These are phyloP conservation scores for Mortierella sp. DNA, from an alignment of 371 early-diverging fungal genomes.

Conservation along the genomic window DNA sequence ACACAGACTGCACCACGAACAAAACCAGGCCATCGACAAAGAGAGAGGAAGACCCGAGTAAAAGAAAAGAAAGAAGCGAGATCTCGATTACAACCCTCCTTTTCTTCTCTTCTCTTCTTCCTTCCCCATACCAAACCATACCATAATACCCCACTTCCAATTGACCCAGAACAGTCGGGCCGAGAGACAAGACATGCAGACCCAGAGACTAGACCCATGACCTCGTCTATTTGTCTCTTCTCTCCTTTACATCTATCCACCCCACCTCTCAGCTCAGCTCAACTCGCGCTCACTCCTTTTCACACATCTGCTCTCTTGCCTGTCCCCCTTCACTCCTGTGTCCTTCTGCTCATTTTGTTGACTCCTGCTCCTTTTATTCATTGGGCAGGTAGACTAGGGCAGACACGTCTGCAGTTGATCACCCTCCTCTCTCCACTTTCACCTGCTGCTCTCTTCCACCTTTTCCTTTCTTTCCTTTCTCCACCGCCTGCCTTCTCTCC, in stretches of 20 bases:
- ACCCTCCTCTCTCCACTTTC: neutral
- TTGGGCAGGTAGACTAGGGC: neutral
- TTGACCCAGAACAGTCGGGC: constrained; percentile 6
- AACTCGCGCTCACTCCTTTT: neutral
- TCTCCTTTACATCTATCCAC: neutral
- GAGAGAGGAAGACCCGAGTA: neutral
- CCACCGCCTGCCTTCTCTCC: neutral
- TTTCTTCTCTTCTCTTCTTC: neutral
- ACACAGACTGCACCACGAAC: too few relatives aligned
- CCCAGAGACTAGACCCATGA: constrained; percentile 15
- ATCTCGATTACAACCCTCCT: constrained; percentile 8
- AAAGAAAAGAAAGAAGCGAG: neutral
- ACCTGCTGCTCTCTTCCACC: neutral
- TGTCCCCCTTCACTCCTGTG: neutral
- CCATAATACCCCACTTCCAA: too few relatives aligned
- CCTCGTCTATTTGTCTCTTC: neutral
- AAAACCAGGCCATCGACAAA: neutral
- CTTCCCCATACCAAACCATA: neutral
- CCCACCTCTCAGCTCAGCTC: neutral
- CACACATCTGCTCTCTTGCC: neutral
- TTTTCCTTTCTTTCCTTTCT: neutral
- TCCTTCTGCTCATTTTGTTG: neutral
- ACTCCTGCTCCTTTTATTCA: constrained; percentile 3
- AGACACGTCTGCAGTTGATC: neutral
- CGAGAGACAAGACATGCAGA: constrained; percentile 3